Conservation (phyloP, 176 grass and related monocot genomes). For the Phoenix roebelenii region DNA sequence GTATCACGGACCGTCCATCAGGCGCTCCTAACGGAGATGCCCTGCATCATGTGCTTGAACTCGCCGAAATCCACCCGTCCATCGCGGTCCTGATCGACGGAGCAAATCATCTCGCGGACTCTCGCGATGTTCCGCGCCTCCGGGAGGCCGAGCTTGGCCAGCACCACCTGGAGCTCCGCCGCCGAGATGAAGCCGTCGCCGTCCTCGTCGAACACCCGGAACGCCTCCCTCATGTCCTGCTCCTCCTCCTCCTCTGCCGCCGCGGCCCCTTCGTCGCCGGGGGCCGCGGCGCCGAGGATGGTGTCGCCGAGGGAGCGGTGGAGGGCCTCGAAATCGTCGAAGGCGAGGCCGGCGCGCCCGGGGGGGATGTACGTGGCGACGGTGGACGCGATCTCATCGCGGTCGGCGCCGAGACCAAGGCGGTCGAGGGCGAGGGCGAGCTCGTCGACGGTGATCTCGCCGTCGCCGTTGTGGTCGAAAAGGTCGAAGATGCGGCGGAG, state of each 20-base stretch:
- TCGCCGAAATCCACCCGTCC: conserved; percentile 45
- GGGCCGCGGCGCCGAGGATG: conserved; percentile 38
- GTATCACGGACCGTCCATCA: conserved; percentile 7
- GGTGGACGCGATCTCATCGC: conserved; percentile 36
- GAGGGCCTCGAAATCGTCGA: conserved; percentile 66
- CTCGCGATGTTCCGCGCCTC: conserved; percentile 44
- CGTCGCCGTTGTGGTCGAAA: conserved; percentile 89
- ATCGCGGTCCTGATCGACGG: conserved; percentile 51
- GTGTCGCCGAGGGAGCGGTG: conserved; percentile 75
- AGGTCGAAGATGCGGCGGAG: conserved; percentile 28
- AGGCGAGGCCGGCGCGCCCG: conserved; percentile 54
- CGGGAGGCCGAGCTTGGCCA: conserved; percentile 41
- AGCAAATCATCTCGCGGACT: conserved; percentile 60
- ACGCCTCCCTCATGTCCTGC: conserved; percentile 91
- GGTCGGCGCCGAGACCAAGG: conserved; percentile 72
- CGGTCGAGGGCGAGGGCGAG: conserved; percentile 62
- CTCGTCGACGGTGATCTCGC: conserved; percentile 88
- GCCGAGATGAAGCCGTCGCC: conserved; percentile 90
- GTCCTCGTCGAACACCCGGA: conserved; percentile 90
- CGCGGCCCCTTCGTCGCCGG: neutral
- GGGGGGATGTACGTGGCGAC: conserved; percentile 56
- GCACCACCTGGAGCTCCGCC: conserved; percentile 59
- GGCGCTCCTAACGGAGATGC: conserved; percentile 47
- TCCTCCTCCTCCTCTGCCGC: conserved; percentile 26
- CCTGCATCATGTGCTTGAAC: conserved; percentile 92